Conservation (phyloP, 371 early-diverging fungal species). For the Mortierella sp. region DNA sequence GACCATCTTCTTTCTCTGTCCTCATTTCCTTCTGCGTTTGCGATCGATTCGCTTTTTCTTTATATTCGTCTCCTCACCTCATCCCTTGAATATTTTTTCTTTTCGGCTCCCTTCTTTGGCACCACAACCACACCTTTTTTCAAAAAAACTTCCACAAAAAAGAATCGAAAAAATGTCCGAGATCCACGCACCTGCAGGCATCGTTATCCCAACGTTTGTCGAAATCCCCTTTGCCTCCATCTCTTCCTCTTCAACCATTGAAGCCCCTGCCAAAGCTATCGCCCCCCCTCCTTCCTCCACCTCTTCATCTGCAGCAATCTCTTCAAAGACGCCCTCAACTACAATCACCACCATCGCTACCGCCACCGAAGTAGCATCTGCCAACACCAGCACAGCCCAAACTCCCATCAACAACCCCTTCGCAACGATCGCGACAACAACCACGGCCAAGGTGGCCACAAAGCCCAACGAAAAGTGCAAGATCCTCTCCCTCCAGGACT, state of each 20-base stretch:
- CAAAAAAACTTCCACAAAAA: neutral
- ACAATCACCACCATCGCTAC: neutral
- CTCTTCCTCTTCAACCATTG: neutral
- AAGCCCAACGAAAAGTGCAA: slow-evolving; percentile 20
- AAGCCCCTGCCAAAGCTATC: neutral
- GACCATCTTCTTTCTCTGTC: neutral
- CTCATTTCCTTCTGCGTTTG: neutral
- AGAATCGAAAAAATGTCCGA: slow-evolving; percentile 31
- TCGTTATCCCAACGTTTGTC: slow-evolving; percentile 34
- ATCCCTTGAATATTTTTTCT: neutral
- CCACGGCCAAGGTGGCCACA: slow-evolving; percentile 4
- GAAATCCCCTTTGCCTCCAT: slow-evolving; percentile 15
- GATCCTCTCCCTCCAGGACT: slow-evolving; percentile 48
- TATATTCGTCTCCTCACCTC: neutral
- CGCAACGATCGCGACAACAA: neutral
- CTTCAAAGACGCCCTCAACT: neutral
- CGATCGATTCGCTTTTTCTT: neutral
- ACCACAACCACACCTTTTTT: slow-evolving; percentile 8
- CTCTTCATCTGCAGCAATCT: neutral
- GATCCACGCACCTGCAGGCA: slow-evolving; percentile 16
- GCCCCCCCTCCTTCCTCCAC: neutral
- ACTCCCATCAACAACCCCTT: neutral
- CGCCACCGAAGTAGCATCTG: neutral
- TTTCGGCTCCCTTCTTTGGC: neutral
- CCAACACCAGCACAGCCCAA: neutral